A percentile compares a stretch with the other conserved stretches of the same genome.
These are phyloP conservation scores for Clavispora phyllophila DNA, from an alignment of 805 yeast species.

Conservation along the genomic window DNA sequence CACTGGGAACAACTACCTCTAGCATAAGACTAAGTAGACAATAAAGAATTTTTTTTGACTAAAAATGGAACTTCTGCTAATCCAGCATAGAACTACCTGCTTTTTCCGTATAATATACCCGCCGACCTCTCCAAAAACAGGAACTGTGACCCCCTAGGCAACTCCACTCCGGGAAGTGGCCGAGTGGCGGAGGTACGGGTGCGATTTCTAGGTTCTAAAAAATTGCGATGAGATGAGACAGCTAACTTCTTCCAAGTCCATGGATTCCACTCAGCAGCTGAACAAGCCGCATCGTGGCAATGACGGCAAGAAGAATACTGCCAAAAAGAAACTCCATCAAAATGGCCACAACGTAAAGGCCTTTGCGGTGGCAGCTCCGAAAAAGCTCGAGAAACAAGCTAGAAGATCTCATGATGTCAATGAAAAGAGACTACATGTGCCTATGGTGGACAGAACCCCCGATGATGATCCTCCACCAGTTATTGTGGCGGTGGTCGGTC, in stretches of 20 bases:
- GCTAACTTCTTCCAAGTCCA: constrained; percentile 1
- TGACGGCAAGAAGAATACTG: constrained; percentile 44
- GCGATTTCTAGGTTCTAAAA: not conserved
- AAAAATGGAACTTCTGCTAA: too few species aligned
- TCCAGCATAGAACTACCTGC: too few species aligned
- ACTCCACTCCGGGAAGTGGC: too few species aligned
- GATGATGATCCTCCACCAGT: constrained; percentile 98
- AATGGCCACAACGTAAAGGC: constrained; percentile 59
- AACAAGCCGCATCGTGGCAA: constrained; percentile 78
- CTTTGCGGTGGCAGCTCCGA: constrained; percentile 54
- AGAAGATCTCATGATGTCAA: constrained; percentile 75
- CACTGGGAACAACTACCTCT: not conserved
- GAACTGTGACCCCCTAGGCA: too few species aligned
- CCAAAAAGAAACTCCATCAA: constrained; percentile 82
- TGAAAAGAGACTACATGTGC: constrained; percentile 87
- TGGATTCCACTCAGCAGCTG: constrained; percentile 39
- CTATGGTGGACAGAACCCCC: constrained; percentile 96
- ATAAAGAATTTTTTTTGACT: too few species aligned
- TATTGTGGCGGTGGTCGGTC: constrained; percentile 94
- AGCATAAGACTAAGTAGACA: too few species aligned
- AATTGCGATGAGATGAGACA: constrained; percentile 8
- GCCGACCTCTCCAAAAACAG: too few species aligned
- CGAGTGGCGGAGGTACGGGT: constrained; percentile 8
- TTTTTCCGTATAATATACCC: too few species aligned
- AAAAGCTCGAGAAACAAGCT: constrained; percentile 80